Evolutionary conservation across 371 early-diverging fungal species (phyloP).

Genomic region (Syncephalis fuscata): DNA sequence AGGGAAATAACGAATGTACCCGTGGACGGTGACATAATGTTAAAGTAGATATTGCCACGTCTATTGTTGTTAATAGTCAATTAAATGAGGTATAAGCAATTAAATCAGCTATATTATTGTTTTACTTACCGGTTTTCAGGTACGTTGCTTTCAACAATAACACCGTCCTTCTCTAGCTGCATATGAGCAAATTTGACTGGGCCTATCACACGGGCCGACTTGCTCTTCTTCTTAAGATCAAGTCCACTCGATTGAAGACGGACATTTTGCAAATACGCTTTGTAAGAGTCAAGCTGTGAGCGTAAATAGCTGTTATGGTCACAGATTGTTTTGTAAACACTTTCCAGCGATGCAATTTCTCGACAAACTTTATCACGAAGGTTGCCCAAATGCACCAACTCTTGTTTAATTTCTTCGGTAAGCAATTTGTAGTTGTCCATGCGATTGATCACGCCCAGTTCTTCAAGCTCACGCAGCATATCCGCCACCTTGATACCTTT

Average conservation of each 20-base stretch:
- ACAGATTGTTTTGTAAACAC: constrained; percentile 79
- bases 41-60: constrained; percentile 75
- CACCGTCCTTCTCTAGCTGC: constrained; percentile 80
- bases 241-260: constrained; percentile 53
- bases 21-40: constrained; percentile 68
- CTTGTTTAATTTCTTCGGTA: constrained; percentile 74
- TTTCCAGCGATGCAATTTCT: constrained; percentile 57
- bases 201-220: constrained; percentile 26
- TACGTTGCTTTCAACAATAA: constrained; percentile 78
- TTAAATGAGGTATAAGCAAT: background rate
- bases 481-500: constrained; percentile 88
- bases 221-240: constrained; percentile 24
- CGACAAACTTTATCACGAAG: constrained; percentile 68
- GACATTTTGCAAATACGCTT: constrained; percentile 88
- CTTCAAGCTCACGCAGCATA: constrained; percentile 75
- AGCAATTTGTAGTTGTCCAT: constrained; percentile 62
- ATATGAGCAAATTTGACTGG: constrained; percentile 65
- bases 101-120: background rate
- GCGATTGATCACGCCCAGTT: constrained; percentile 51
- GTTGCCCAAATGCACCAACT: constrained; percentile 78
- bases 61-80: constrained; percentile 15
- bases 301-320: constrained; percentile 86
- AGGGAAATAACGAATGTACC: constrained; percentile 82
- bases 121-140: constrained; percentile 56
- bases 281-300: constrained; percentile 82